A percentile compares a stretch with the other conserved stretches of the same genome.
Evolutionary conservation across 2,329 filamentous ascomycete genomes (phyloP).

Genomic region (Fusarium fujikuroi): DNA sequence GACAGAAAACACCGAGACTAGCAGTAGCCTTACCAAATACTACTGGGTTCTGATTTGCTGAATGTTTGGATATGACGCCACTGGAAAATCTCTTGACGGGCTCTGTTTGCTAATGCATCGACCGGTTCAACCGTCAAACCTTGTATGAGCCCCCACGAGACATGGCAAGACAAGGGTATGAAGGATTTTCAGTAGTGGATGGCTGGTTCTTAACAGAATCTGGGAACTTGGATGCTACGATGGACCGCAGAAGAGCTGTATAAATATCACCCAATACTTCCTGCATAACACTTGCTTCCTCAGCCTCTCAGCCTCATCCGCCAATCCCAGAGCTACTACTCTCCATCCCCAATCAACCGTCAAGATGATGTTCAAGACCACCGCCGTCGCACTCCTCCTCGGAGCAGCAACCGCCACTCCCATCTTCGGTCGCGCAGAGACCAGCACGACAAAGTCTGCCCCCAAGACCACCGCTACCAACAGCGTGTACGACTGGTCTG

Average conservation of each 20-base stretch:
- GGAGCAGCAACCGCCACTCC: constrained; percentile 45
- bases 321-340: constrained; percentile 11
- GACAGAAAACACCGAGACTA: constrained; percentile 1
- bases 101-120: neutral
- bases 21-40: neutral
- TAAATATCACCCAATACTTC: constrained; percentile 32
- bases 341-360: neutral
- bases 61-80: neutral
- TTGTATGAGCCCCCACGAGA: constrained; percentile 20
- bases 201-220: neutral
- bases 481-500: constrained; percentile 47
- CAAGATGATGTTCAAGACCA: constrained; percentile 45
- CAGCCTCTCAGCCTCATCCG: constrained; percentile 34
- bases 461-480: constrained; percentile 34
- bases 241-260: neutral
- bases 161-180: neutral
- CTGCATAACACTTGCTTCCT: constrained; percentile 16
- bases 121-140: neutral
- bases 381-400: constrained; percentile 40
- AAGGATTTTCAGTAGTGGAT: neutral
- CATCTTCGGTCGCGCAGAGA: constrained; percentile 41
- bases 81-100: neutral
- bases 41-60: constrained; percentile 8
- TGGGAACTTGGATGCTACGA: constrained; percentile 3
- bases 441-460: constrained; percentile 32